These are phyloP conservation scores for Hansenula sp. DNA, from an alignment of 1,139 yeast species.

Conservation along the genomic window DNA sequence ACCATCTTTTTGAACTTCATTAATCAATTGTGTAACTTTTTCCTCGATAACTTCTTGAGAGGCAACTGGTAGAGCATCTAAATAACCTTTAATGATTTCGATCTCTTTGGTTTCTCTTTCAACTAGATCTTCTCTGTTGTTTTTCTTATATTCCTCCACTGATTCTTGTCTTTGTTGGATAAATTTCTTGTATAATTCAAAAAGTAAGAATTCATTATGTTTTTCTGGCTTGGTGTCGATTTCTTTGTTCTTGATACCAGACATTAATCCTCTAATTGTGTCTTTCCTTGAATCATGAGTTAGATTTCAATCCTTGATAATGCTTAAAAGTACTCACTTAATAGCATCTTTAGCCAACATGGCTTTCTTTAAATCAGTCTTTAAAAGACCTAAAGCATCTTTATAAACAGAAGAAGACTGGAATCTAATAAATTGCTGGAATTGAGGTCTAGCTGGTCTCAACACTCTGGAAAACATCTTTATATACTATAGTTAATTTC, in stretches of 20 bases:
- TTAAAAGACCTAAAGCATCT: conserved; percentile 31
- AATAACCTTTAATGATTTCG: conserved; percentile 38
- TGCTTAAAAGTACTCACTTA: conserved; percentile 15
- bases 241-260: conserved; percentile 58
- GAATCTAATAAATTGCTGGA: conserved; percentile 23
- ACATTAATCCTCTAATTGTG: conserved; percentile 50
- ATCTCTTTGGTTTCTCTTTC: conserved; percentile 51
- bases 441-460: background rate
- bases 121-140: conserved; percentile 52
- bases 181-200: conserved; percentile 44
- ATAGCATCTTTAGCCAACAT: conserved; percentile 42
- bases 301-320: background rate
- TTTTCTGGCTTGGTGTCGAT: conserved; percentile 43
- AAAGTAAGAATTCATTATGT: conserved; percentile 44
- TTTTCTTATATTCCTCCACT: conserved; percentile 44
- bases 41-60: conserved; percentile 42
- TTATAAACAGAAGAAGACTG: conserved; percentile 23
- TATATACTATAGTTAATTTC: background rate
- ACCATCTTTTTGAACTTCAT: conserved; percentile 23
- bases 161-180: conserved; percentile 51
- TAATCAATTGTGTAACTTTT: conserved; percentile 34
- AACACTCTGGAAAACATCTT: background rate
- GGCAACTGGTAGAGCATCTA: conserved; percentile 45
- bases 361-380: conserved; percentile 44
- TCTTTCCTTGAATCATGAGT: conserved; percentile 34